Percentiles rank a stretch among this genome's conserved stretches.
Evolutionary conservation across 306 rosid genomes (phyloP).

Genomic region (Cucurbita moschata): DNA sequence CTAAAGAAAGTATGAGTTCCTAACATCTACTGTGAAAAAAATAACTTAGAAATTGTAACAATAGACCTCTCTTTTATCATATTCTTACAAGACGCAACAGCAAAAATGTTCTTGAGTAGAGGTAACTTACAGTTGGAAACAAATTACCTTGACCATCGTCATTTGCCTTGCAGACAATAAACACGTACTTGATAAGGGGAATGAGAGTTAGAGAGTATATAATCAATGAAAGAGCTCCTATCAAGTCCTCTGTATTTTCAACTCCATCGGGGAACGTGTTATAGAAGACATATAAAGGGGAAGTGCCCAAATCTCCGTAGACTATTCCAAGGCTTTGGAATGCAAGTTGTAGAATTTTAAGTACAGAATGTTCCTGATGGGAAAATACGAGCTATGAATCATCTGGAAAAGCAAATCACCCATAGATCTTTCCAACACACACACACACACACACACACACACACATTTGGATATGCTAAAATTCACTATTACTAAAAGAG

Average conservation of each 20-base stretch:
- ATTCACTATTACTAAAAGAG: not conserved
- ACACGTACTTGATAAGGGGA: slow-evolving; percentile 79
- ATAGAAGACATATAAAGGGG: slow-evolving; percentile 88
- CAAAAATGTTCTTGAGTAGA: not conserved
- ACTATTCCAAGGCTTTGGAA: slow-evolving; percentile 98
- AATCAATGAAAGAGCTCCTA: slow-evolving; percentile 89
- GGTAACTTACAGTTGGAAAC: not conserved
- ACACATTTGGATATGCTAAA: not conserved
- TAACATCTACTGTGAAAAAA: not conserved
- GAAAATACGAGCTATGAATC: slow-evolving; percentile 17
- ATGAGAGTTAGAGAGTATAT: slow-evolving; percentile 90
- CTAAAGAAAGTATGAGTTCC: not conserved
- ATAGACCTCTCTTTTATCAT: not conserved
- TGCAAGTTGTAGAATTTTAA: slow-evolving; percentile 73
- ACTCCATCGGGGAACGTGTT: slow-evolving; percentile 69
- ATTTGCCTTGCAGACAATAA: slow-evolving; percentile 74
- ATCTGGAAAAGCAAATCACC: not conserved
- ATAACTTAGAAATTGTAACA: not conserved
- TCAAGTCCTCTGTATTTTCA: slow-evolving; percentile 57
- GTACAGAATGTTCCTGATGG: slow-evolving; percentile 49
- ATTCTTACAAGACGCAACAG: not conserved
- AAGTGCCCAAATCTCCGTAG: slow-evolving; percentile 92
- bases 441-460: not conserved
- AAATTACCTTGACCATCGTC: slow-evolving; percentile 94
- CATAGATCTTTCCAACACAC: not conserved